Conservation (phyloP, 2,329 filamentous ascomycete genomes). For the Penicillium sp. region DNA sequence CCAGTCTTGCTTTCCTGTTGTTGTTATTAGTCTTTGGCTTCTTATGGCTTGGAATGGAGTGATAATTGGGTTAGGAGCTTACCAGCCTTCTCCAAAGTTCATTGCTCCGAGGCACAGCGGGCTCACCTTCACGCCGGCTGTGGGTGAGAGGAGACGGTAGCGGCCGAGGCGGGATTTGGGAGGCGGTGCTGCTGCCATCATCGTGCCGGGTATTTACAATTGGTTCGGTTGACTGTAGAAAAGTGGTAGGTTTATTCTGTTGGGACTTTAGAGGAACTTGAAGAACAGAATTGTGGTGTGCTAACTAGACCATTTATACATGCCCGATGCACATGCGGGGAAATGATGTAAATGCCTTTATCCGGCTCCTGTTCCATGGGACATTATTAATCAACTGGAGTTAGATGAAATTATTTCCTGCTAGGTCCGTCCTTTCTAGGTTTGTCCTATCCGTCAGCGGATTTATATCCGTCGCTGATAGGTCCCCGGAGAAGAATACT, state of each 20-base stretch:
- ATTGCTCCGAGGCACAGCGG: slow-evolving; percentile 56
- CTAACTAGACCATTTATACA: not conserved
- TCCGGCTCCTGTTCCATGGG: not conserved
- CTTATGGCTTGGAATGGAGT: not conserved
- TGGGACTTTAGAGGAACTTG: not conserved
- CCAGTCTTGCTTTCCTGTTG: slow-evolving; percentile 26
- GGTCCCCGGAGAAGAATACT: not conserved
- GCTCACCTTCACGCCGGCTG: slow-evolving; percentile 52
- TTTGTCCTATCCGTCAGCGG: not conserved
- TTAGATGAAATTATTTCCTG: not conserved
- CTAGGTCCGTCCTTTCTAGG: not conserved
- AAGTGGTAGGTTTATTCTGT: not conserved
- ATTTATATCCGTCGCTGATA: not conserved
- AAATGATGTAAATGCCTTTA: slow-evolving; percentile 9
- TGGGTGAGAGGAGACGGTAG: slow-evolving; percentile 53
- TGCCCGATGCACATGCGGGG: slow-evolving; percentile 2
- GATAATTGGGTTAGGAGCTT: not conserved
- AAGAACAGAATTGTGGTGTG: not conserved
- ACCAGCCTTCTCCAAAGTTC: slow-evolving; percentile 56
- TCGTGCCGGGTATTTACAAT: not conserved
- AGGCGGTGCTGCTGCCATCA: slow-evolving; percentile 10
- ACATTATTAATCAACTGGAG: slow-evolving; percentile 7
- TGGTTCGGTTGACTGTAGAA: not conserved
- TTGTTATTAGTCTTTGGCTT: not conserved
- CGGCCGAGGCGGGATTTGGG: slow-evolving; percentile 44